phyloP scores from a whole-genome alignment of 2,329 filamentous ascomycete species.

The Claviceps africana region DNA sequence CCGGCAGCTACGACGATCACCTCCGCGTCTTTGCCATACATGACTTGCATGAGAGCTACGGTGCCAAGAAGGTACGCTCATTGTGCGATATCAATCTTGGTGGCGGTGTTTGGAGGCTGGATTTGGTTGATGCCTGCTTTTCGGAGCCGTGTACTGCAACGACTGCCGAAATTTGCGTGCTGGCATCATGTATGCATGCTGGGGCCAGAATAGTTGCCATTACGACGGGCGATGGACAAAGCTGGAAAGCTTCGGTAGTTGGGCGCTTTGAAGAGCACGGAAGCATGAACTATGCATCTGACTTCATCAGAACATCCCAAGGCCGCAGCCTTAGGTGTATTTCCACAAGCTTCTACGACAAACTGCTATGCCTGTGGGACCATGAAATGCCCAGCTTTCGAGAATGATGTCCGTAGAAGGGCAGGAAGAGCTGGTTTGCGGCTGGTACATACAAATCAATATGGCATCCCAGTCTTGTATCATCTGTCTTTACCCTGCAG shows the following conservation, averaged over 20 bases:
- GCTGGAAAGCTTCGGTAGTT: conserved; percentile 50
- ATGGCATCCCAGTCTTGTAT: neutral
- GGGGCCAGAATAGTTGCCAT: conserved; percentile 54
- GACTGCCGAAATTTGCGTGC: conserved; percentile 30
- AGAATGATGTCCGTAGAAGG: neutral
- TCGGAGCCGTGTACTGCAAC: conserved; percentile 11
- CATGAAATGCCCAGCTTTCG: conserved; percentile 6
- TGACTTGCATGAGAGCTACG: conserved; percentile 25
- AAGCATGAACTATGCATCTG: conserved; percentile 92
- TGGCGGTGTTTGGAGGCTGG: conserved; percentile 76
- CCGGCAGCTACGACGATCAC: conserved; percentile 83
- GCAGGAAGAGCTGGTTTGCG: neutral
- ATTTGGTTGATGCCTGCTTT: conserved; percentile 33
- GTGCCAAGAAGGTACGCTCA: conserved; percentile 30
- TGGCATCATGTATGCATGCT: conserved; percentile 90
- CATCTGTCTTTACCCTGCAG: neutral
- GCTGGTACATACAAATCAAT: neutral
- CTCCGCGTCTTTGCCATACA: conserved; percentile 51
- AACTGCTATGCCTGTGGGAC: conserved; percentile 53
- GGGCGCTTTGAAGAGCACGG: conserved; percentile 69
- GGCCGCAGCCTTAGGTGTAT: conserved; percentile 32
- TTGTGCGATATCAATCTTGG: conserved; percentile 56
- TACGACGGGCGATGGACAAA: conserved; percentile 18
- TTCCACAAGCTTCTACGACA: conserved; percentile 68
- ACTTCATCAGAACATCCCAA: conserved; percentile 36